Evolutionary conservation across 2,329 filamentous ascomycete genomes (phyloP), one percentile per base, ranked within the genome.

Genomic region (Alternaria incomplexa): DNA sequence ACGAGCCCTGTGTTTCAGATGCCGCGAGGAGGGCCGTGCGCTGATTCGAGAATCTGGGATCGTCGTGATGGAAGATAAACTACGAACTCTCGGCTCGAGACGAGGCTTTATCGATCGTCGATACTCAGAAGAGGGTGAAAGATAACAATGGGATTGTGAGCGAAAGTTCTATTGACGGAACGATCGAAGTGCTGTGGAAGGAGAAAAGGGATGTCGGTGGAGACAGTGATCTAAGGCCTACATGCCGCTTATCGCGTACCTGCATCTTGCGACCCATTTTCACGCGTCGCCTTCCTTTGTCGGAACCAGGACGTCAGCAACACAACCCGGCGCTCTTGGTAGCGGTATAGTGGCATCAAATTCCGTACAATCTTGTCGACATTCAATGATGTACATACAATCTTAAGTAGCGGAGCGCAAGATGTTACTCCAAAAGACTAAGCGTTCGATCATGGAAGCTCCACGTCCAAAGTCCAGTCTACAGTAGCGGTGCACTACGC

Each of bases 231-330:
- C 30, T 40, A 52, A 52, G 36, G 48, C 30, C 48, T 12, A 30
- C 48, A 52, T 52, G 48, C 48, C 48, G 48, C 48, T 52, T 52
- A 52, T 52, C 48, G 48, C 30, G 48, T 36, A 52, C 48, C 48
- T 52, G 48, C 48, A 52, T 52, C 48, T 36, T 40, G 32, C 28
- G 30, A 40, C 7, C 48, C 48, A 40, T 40, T 17, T 51, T 51
- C 28, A 30, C 48, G 48, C 28, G 12, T 36, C 26, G 48, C 28
- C 30, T 15, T 40, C 20, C 20, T 12, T 25, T 23, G 48, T 30
- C 48, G 48, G 32, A 36, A 15, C 17, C 13, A 23, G 13, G 17
- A 30, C 30, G 28, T 51, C 28, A 23, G 17, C 28, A n/a, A 23
- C 17, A 23, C 20, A 28, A n/a, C 20, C 32, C 17, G 48, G 48